phyloP scores from a whole-genome alignment of 2,329 filamentous ascomycete genomes.

The Xylaria sp. region DNA sequence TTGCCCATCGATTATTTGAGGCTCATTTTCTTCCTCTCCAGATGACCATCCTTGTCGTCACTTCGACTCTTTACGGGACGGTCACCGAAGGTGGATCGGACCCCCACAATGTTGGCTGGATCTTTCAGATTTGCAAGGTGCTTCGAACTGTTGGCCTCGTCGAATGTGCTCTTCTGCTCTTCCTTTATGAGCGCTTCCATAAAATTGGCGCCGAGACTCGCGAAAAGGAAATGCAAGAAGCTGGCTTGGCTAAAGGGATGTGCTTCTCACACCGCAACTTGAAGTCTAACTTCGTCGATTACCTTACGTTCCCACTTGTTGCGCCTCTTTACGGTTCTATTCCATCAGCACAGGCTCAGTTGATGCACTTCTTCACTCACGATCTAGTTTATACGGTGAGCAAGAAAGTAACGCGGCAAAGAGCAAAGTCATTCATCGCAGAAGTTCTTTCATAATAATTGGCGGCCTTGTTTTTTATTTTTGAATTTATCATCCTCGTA shows the following conservation, averaged over 20 bases:
- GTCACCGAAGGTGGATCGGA: constrained; percentile 63
- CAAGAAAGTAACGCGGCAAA: constrained; percentile 71
- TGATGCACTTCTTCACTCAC: constrained; percentile 77
- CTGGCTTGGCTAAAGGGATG: constrained; percentile 73
- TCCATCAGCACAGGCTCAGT: constrained; percentile 73
- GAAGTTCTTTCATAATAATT: constrained; percentile 58
- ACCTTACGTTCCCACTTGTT: constrained; percentile 72
- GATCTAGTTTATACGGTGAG: constrained; percentile 78
- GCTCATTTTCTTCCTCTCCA: constrained; percentile 78
- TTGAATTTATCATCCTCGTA: constrained; percentile 38
- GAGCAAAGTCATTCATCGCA: constrained; percentile 58
- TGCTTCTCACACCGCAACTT: constrained; percentile 70
- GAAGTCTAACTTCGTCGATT: constrained; percentile 69
- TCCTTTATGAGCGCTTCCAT: constrained; percentile 76
- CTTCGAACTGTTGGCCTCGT: constrained; percentile 71
- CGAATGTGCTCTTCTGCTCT: constrained; percentile 71
- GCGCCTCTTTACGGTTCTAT: constrained; percentile 76
- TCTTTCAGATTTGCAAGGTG: constrained; percentile 69
- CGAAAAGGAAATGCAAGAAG: constrained; percentile 73
- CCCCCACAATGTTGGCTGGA: constrained; percentile 65
- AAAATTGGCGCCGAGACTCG: constrained; percentile 68
- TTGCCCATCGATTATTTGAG: constrained; percentile 77
- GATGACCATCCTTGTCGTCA: constrained; percentile 71
- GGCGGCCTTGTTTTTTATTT: constrained; percentile 22
- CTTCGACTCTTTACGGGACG: constrained; percentile 69